Base-by-base conservation (phyloP, 1,284 basidiomycete genomes). In the Pholiota adiposa region DNA sequence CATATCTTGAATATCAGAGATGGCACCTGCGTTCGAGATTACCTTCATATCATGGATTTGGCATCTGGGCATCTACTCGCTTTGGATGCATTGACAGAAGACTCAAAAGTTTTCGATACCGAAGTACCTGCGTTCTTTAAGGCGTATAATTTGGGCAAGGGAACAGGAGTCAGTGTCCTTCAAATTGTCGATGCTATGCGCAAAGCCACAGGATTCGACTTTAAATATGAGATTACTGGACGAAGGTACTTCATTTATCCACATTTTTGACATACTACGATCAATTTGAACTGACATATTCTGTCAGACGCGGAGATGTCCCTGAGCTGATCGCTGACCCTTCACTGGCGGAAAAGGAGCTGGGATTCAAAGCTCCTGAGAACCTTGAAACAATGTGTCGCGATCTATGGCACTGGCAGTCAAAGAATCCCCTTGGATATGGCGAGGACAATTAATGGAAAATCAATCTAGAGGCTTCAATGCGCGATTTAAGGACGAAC, bases 301-400 rank as follows among this genome's bases (percentile, higher is more conserved):
- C 61, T 59, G n/a, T 69, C 66, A 94, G 95, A 65, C 83, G 87
- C 50, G 97, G 97, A 8, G 97, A 99, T 73, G 97, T 99, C 0
- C 97, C 97, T 0, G 96, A 98, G 73, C 83, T 99, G 43, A 98
- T 96, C 12, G 97, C 97, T 7, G 92, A 99, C 75, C 97, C 97
- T 0, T 68, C 89, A 2, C 83, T 98, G 25, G 97, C 97, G 0
- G 88, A 96, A 79, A 89, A 89, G 74, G 97, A 99, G 75, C 89
- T 99, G 41, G 94, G 94, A 18, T 99, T 99, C 84, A 87, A 89
- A 66, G 97, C 97, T 16, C 83, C 84, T 40, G 82, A 88, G 68
- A 82, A 88, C 68, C 82, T 98, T 54, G 89, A 94, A 65, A 88
- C 88, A 61, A 97, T 97, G 94, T 97, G 96, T 76, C 80, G 82